These are phyloP conservation scores for Rhodofomes roseus DNA, from an alignment of 1,284 basidiomycete genomes.

Conservation along the genomic window DNA sequence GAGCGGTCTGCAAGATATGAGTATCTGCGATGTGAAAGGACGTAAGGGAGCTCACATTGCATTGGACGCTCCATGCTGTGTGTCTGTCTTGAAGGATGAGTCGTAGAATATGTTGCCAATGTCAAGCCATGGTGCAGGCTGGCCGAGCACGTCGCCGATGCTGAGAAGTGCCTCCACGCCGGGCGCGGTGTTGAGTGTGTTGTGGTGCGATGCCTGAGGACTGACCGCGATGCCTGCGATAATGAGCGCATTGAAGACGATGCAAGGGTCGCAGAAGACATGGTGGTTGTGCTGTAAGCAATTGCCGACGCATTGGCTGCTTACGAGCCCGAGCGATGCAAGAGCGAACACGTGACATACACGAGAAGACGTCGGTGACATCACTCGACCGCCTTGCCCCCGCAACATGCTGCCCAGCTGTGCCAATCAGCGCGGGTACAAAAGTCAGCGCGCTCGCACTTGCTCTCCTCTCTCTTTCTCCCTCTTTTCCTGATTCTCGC, in stretches of 20 bases:
- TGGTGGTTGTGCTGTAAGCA: background rate
- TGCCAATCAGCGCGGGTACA: background rate
- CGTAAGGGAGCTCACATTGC: slow-evolving; percentile 17
- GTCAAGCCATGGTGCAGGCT: slow-evolving; percentile 32
- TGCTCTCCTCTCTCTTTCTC: background rate
- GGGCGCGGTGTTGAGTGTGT: background rate
- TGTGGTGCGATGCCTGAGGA: background rate
- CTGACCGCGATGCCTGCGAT: slow-evolving; percentile 3
- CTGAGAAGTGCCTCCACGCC: slow-evolving; percentile 16
- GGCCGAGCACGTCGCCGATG: slow-evolving; percentile 16
- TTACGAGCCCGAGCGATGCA: background rate
- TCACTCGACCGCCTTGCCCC: background rate
- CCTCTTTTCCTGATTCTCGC: background rate
- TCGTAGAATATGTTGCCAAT: slow-evolving; percentile 33
- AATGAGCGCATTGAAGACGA: slow-evolving; percentile 17
- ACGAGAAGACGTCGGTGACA: background rate
- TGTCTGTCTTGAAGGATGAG: slow-evolving; percentile 17
- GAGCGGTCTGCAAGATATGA: slow-evolving; percentile 57
- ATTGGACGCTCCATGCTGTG: slow-evolving; percentile 14
- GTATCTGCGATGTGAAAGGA: background rate
- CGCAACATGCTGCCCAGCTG: background rate
- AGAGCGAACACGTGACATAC: background rate
- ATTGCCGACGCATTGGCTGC: background rate
- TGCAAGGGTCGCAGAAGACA: slow-evolving; percentile 13
- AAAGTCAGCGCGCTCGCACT: background rate